Percentiles rank a stretch among this genome's conserved stretches.
phyloP scores from a whole-genome alignment of 805 yeast species.

The Nakazawaea siamensis region DNA sequence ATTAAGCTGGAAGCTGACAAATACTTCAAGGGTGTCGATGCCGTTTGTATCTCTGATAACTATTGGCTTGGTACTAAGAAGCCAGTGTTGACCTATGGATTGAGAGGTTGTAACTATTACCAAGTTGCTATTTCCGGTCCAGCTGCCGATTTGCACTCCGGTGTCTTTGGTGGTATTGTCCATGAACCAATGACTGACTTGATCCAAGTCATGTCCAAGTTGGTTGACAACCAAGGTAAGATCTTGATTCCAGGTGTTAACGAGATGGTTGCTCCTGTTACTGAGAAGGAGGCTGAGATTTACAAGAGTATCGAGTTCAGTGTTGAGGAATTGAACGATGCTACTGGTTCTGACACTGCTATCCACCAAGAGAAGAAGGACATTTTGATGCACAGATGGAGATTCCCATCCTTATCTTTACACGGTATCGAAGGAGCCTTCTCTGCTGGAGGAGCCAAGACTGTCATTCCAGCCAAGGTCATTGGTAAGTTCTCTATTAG shows the following conservation, averaged over 20 bases:
- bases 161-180: constrained; percentile 94
- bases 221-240: constrained; percentile 77
- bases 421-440: constrained; percentile 99
- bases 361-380: constrained; percentile 71
- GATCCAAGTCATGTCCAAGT: constrained; percentile 62
- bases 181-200: constrained; percentile 97
- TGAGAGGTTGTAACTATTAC: constrained; percentile 94
- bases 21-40: constrained; percentile 85
- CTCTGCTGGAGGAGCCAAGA: constrained; percentile 91
- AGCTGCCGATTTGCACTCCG: constrained; percentile 94
- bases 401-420: constrained; percentile 90
- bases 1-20: constrained; percentile 68
- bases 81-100: constrained; percentile 95
- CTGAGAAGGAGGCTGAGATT: constrained; percentile 66
- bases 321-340: constrained; percentile 76
- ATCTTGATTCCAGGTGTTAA: constrained; percentile 81
- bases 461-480: constrained; percentile 95
- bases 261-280: constrained; percentile 93
- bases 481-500: constrained; percentile 93
- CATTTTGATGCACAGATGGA: constrained; percentile 97
- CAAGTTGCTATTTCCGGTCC: constrained; percentile 82
- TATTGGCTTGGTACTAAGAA: constrained; percentile 98
- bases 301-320: constrained; percentile 85
- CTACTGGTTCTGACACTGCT: constrained; percentile 83
- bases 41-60: constrained; percentile 94